These are phyloP conservation scores for Sclerotinia borealis DNA, from an alignment of 2,329 filamentous ascomycete genomes.

Conservation along the genomic window DNA sequence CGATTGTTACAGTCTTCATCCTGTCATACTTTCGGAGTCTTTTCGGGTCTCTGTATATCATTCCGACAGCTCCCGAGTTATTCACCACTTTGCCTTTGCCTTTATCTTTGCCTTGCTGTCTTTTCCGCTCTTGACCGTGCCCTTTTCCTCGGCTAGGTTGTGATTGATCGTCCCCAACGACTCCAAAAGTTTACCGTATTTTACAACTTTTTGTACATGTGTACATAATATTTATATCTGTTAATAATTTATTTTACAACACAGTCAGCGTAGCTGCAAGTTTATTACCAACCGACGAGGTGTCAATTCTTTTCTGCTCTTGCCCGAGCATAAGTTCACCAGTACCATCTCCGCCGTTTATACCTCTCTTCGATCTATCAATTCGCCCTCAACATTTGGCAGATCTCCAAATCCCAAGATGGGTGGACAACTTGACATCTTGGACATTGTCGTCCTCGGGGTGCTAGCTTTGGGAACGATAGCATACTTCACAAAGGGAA, in stretches of 20 bases:
- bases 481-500: conserved; percentile 97
- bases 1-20: too few species aligned
- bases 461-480: conserved; percentile 78
- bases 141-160: background rate
- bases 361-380: background rate
- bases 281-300: background rate
- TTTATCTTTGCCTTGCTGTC: background rate
- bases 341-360: background rate
- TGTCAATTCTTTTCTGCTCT: conserved; percentile 22
- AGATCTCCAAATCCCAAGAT: background rate
- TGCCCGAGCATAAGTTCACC: background rate
- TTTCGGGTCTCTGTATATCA: background rate
- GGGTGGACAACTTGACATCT: conserved; percentile 92
- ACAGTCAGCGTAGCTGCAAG: conserved; percentile 4
- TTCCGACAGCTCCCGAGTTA: background rate
- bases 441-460: conserved; percentile 89
- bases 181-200: conserved; percentile 3
- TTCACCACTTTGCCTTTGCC: background rate
- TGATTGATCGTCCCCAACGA: conserved; percentile 2
- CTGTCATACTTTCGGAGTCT: background rate
- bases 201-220: conserved; percentile 10
- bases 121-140: background rate
- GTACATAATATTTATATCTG: conserved; percentile 7
- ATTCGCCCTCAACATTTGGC: background rate
- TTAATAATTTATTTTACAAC: background rate